Evolutionary conservation across 2,329 filamentous ascomycete genomes (phyloP).

Genomic region (Zarea fungicola): DNA sequence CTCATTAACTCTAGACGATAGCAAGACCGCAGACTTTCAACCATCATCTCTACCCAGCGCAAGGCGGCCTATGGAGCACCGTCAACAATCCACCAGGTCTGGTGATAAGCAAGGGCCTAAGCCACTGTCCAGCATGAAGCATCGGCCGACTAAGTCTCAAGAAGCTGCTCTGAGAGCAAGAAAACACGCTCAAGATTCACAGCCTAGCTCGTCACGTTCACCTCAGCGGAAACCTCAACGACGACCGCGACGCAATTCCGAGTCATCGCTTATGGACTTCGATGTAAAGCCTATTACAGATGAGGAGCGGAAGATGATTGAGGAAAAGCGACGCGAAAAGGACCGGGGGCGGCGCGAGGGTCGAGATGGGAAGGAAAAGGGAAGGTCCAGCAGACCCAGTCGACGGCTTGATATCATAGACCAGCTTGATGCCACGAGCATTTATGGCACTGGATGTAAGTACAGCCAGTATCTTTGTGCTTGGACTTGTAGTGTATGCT

Average conservation of each 20-base stretch:
- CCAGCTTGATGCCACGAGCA: constrained; percentile 91
- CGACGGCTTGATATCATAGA: constrained; percentile 82
- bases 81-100: neutral
- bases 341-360: constrained; percentile 33
- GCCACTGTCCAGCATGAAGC: constrained; percentile 26
- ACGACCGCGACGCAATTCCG: constrained; percentile 68
- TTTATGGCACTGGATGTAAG: constrained; percentile 87
- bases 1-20: constrained; percentile 62
- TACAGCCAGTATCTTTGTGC: constrained; percentile 20
- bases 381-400: constrained; percentile 43
- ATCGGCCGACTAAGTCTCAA: constrained; percentile 60
- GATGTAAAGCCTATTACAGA: constrained; percentile 54
- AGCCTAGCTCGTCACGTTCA: constrained; percentile 25
- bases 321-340: constrained; percentile 15
- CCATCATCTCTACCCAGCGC: constrained; percentile 12
- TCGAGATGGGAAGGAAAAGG: constrained; percentile 40
- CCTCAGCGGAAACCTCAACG: constrained; percentile 38
- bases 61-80: constrained; percentile 10
- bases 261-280: constrained; percentile 64
- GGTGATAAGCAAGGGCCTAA: constrained; percentile 15
- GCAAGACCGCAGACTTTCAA: constrained; percentile 28
- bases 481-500: constrained; percentile 11
- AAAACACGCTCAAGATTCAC: constrained; percentile 23
- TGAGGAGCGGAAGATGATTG: constrained; percentile 39
- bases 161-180: constrained; percentile 55